phyloP scores from a whole-genome alignment of 1,139 yeast species.

The Taphrina pruni region DNA sequence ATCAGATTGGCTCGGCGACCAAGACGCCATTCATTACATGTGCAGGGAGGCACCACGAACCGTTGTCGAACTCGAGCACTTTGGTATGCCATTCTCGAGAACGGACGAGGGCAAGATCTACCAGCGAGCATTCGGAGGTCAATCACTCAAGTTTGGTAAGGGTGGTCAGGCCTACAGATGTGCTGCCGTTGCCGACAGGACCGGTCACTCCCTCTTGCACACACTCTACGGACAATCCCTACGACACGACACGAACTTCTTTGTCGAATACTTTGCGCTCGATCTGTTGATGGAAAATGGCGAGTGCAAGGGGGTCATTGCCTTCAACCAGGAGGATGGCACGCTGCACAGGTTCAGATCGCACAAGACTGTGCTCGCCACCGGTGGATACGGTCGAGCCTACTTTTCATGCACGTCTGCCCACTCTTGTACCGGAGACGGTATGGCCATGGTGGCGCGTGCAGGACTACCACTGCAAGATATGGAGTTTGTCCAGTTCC shows the following conservation, averaged over 20 bases:
- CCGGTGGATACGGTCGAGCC: conserved; percentile 99
- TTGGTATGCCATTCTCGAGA: conserved; percentile 97
- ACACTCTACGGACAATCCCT: conserved; percentile 95
- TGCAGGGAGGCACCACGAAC: conserved; percentile 97
- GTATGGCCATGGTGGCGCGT: conserved; percentile 96
- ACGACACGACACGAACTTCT: conserved; percentile 95
- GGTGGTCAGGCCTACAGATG: conserved; percentile 99
- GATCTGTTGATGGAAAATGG: conserved; percentile 96
- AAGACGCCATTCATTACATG: conserved; percentile 99
- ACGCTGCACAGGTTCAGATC: conserved; percentile 97
- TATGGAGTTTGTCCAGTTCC: conserved; percentile 97
- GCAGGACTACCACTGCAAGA: conserved; percentile 98
- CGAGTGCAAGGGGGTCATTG: conserved; percentile 94
- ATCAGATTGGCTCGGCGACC: conserved; percentile 99
- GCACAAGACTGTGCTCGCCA: conserved; percentile 93
- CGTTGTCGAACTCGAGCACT: conserved; percentile 95
- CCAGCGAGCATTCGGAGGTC: conserved; percentile 99
- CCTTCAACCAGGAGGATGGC: conserved; percentile 98
- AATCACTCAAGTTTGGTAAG: conserved; percentile 91
- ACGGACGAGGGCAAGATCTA: conserved; percentile 95
- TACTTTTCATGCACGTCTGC: conserved; percentile 99
- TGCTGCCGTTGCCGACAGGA: conserved; percentile 99
- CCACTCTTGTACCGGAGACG: conserved; percentile 99
- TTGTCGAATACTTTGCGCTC: conserved; percentile 95
- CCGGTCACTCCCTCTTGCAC: conserved; percentile 96